A percentile compares a stretch with the other conserved stretches of the same genome.
Conservation (phyloP, 176 grass and related monocot species). For the Sorghum bicolor region DNA sequence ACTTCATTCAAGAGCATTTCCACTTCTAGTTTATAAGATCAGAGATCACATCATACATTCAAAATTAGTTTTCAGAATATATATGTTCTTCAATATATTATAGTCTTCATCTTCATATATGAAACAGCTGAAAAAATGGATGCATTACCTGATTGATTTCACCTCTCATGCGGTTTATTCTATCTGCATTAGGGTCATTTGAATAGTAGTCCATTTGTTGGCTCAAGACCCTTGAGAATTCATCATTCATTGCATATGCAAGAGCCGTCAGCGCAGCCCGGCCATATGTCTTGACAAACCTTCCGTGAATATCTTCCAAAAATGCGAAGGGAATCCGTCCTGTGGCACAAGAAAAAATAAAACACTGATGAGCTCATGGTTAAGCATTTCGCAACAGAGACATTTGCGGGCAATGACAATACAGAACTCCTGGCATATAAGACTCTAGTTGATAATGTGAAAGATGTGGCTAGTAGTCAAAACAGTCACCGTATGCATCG, state of each 20-base stretch:
- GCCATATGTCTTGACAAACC: conserved; percentile 89
- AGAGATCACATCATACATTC: background rate
- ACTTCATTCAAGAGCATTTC: background rate
- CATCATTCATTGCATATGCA: conserved; percentile 97
- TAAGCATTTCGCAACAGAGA: background rate
- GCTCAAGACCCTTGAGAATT: conserved; percentile 88
- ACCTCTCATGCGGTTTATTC: conserved; percentile 89
- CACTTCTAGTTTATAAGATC: background rate
- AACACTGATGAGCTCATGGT: background rate
- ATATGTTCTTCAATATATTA: background rate
- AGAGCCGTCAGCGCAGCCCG: conserved; percentile 73
- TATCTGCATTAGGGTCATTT: conserved; percentile 89
- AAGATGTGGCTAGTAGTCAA: background rate
- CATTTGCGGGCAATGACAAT: background rate
- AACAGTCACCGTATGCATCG: background rate
- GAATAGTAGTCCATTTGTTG: conserved; percentile 98
- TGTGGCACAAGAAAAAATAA: conserved; percentile 25
- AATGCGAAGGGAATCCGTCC: conserved; percentile 93
- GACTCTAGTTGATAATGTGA: background rate
- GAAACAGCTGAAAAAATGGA: background rate
- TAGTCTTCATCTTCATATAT: background rate
- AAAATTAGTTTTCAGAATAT: background rate
- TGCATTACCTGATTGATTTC: conserved; percentile 89
- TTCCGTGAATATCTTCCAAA: conserved; percentile 92
- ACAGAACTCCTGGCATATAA: background rate